A percentile compares a stretch with the other conserved stretches of the same genome.
Conservation (phyloP, 495 filamentous ascomycete species). For the Xylaria intraflava region DNA sequence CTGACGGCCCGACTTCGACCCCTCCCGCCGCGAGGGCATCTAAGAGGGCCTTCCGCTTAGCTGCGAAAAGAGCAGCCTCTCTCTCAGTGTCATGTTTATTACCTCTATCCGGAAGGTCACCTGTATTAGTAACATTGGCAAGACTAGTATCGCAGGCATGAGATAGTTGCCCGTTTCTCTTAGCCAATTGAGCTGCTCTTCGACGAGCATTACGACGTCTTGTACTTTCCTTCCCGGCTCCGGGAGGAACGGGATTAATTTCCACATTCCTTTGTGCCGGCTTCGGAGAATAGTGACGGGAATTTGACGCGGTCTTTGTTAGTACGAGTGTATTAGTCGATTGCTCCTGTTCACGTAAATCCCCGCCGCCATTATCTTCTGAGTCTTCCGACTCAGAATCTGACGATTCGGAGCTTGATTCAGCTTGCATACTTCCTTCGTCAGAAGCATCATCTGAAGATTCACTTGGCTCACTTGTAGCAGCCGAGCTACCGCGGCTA, state of each 20-base stretch:
- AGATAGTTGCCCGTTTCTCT: constrained; percentile 5
- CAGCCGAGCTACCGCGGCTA: background rate
- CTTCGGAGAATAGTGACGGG: background rate
- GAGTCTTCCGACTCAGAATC: background rate
- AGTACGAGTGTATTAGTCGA: background rate
- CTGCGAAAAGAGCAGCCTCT: constrained; percentile 22
- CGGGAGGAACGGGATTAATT: constrained; percentile 18
- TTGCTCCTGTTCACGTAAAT: background rate
- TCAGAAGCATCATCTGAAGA: constrained; percentile 1
- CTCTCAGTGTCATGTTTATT: background rate
- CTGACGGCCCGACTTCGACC: constrained; percentile 21
- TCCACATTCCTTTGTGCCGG: background rate
- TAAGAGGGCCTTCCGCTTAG: constrained; percentile 21
- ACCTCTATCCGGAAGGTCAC: background rate
- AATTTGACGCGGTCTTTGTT: background rate
- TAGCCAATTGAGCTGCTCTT: constrained; percentile 21
- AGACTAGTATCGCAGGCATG: background rate
- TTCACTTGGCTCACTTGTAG: background rate
- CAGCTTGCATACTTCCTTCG: background rate
- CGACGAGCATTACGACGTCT: constrained; percentile 39
- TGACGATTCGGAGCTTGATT: constrained; percentile 4
- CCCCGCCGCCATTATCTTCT: background rate
- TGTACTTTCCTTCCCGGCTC: constrained; percentile 32
- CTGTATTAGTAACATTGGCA: background rate
- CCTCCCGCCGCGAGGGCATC: constrained; percentile 21